Base-by-base conservation (phyloP, 2,329 filamentous ascomycete genomes). In the Ophiosphaerella narmari region DNA sequence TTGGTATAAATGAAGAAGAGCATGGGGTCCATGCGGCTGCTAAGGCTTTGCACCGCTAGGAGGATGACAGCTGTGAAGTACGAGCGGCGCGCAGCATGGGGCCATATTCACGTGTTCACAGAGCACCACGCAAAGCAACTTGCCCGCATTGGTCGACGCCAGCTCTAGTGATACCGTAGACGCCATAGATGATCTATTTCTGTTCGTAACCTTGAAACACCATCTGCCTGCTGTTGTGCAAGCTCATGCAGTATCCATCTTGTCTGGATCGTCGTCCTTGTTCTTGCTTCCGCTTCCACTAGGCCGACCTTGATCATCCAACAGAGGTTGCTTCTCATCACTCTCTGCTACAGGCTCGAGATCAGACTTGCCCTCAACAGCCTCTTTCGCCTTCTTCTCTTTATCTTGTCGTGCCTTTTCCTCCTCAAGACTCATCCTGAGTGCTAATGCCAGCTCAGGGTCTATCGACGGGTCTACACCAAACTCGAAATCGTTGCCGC, bases 361-460 rank as follows among this genome's bases (percentile, higher is more conserved):
- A 39, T 86, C 84, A 37, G 85, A 85, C 78, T 92, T 93, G 61
- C 85, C 85, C 46, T 89, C 83, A 33, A 79, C 75, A 52, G 86
- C 83, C 62, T 90, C 87, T 62, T 90, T 87, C 57, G 90, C 85
- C 65, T 86, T 86, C 63, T 88, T 90, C 68, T 88, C 86, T 77
- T 91, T 91, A 74, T 96, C 92, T 75, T 95, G 87, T 66, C 94
- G 82, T 54, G 92, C 92, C 79, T 95, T 95, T 77, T 99, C 94
- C 73, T 99, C 94, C 74, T 99, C 94, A 84, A 96, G 91, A 75
- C 90, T 96, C 91, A 99, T 96, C 57, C 94, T 87, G 71, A 99
- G 80, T 44, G 94, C 94, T 62, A 99, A 84, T 18, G 94, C 94
- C 68, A 99, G 79, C 74, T 99, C 94, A 3, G 94, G 94, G 70